These are phyloP conservation scores for Colletotrichum sidae DNA, from an alignment of 2,329 filamentous ascomycete species.

Conservation along the genomic window DNA sequence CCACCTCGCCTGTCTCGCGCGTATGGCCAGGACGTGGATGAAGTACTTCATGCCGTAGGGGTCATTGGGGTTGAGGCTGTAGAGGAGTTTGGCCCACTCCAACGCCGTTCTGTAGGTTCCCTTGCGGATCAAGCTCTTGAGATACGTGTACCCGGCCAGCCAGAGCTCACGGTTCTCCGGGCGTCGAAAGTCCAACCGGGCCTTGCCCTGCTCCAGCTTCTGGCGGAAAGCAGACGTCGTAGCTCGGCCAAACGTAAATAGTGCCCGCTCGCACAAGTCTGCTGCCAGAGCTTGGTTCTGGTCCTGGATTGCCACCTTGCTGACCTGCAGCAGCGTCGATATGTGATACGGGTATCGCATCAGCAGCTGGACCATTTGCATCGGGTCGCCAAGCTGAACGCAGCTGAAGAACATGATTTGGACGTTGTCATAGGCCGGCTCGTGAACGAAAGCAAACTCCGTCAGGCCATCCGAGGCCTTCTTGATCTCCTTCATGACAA, in stretches of 20 bases:
- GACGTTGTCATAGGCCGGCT: constrained; percentile 76
- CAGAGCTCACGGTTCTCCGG: constrained; percentile 94
- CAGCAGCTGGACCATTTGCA: constrained; percentile 82
- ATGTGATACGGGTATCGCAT: constrained; percentile 79
- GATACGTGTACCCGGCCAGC: constrained; percentile 89
- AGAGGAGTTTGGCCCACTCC: constrained; percentile 90
- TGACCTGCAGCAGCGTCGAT: constrained; percentile 92
- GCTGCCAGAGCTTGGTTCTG: constrained; percentile 87
- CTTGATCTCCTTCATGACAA: constrained; percentile 78
- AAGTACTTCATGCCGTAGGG: constrained; percentile 86
- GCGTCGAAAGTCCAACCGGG: constrained; percentile 81
- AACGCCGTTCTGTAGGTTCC: constrained; percentile 94
- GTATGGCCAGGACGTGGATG: constrained; percentile 86
- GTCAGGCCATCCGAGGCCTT: constrained; percentile 64
- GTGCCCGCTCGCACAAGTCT: constrained; percentile 88
- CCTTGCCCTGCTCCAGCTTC: constrained; percentile 81
- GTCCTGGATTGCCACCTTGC: constrained; percentile 91
- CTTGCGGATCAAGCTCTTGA: constrained; percentile 85
- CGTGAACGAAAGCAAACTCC: constrained; percentile 84
- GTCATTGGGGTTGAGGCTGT: constrained; percentile 80
- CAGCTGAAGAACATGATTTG: constrained; percentile 82
- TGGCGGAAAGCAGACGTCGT: constrained; percentile 85
- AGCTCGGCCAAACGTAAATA: constrained; percentile 94
- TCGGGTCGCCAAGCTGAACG: constrained; percentile 87
- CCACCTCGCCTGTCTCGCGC: constrained; percentile 80